Evolutionary conservation across 495 filamentous ascomycete genomes (phyloP).

Genomic region (Ramalina intermedia): DNA sequence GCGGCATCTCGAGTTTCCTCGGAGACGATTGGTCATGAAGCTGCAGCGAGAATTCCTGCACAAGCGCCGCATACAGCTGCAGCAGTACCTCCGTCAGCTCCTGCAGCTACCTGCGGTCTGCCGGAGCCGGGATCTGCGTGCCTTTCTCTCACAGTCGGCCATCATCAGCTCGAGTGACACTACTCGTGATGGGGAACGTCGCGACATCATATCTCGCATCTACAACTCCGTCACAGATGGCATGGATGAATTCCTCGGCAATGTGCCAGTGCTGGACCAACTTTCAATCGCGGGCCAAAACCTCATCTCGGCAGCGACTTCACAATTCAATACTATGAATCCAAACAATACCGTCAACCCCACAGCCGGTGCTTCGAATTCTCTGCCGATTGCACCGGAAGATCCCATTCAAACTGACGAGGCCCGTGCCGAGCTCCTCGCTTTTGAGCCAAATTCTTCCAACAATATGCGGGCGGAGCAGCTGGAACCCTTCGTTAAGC

Average conservation of each 20-base stretch:
- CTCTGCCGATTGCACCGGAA: constrained; percentile 32
- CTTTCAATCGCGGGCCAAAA: constrained; percentile 86
- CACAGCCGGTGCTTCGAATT: constrained; percentile 18
- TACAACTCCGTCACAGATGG: constrained; percentile 95
- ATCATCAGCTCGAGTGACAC: constrained; percentile 34
- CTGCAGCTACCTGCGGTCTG: constrained; percentile 85
- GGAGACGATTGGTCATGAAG: constrained; percentile 86
- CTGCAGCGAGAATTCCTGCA: constrained; percentile 89
- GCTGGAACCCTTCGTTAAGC: constrained; percentile 90
- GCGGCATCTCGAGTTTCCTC: constrained; percentile 78
- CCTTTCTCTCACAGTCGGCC: constrained; percentile 82
- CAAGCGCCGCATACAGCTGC: constrained; percentile 68
- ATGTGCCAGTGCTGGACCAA: constrained; percentile 90
- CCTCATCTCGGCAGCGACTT: constrained; percentile 75
- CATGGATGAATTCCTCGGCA: constrained; percentile 95
- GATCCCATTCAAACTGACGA: constrained; percentile 63
- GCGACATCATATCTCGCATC: constrained; percentile 84
- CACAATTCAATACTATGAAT: constrained; percentile 47
- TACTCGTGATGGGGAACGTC: constrained; percentile 45
- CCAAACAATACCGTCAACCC: constrained; percentile 22
- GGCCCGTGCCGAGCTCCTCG: constrained; percentile 86
- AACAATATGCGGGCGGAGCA: constrained; percentile 26
- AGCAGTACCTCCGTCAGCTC: constrained; percentile 72
- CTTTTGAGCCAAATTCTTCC: constrained; percentile 59
- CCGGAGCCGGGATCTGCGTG: constrained; percentile 77